Conservation (phyloP, 257 asterid species). For the Scutellaria galericulata region DNA sequence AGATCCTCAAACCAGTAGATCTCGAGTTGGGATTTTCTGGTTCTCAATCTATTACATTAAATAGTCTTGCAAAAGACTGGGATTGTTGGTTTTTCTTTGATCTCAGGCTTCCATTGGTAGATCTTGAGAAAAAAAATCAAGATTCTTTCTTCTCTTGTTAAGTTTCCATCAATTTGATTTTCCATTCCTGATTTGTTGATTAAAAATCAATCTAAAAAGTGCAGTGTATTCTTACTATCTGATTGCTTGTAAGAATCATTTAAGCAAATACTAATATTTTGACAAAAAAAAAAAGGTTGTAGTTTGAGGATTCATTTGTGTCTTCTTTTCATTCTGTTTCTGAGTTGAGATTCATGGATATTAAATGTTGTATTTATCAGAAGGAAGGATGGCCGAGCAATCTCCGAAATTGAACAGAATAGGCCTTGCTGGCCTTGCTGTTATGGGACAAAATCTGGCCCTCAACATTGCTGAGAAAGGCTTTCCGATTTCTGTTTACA, state of each 20-base stretch:
- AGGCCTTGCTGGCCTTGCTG: constrained; percentile 99
- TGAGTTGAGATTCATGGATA: background rate
- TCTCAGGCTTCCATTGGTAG: constrained; percentile 11
- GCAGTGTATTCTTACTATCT: background rate
- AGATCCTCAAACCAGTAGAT: constrained; percentile 2
- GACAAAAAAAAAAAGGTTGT: background rate
- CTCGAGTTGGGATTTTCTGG: background rate
- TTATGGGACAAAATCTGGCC: constrained; percentile 98
- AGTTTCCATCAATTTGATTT: background rate
- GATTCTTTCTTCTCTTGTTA: constrained; percentile 9
- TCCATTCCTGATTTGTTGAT: constrained; percentile 4
- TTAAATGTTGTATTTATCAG: constrained; percentile 30
- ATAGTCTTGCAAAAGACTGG: background rate
- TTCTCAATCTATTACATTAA: background rate
- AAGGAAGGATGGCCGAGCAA: constrained; percentile 62
- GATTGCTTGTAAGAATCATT: background rate
- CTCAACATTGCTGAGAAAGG: constrained; percentile 99
- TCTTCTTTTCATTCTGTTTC: constrained; percentile 6
- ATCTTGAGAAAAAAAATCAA: constrained; percentile 24
- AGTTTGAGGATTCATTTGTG: background rate
- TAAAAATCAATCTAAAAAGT: background rate
- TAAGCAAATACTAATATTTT: background rate
- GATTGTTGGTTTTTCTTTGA: background rate
- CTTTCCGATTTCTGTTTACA: constrained; percentile 95
- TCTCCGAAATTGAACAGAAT: constrained; percentile 73